These are phyloP conservation scores for Ustilago loliicola DNA, from an alignment of 1,284 basidiomycete species.

Conservation along the genomic window DNA sequence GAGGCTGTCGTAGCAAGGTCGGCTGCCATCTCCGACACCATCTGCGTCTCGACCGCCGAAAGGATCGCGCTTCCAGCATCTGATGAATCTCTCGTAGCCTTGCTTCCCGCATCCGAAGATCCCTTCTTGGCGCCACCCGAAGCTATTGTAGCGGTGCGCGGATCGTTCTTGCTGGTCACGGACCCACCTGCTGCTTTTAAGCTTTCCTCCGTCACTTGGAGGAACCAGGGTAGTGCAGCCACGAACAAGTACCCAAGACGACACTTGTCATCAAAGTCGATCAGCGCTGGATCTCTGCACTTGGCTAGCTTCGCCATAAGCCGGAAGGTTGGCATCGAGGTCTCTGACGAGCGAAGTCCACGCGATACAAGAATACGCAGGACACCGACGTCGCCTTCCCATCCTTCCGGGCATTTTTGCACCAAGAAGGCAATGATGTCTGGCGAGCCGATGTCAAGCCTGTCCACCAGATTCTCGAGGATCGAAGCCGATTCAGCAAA, in stretches of 20 bases:
- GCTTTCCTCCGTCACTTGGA: constrained; percentile 79
- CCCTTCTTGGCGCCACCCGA: constrained; percentile 20
- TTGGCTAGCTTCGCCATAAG: constrained; percentile 79
- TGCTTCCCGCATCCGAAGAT: constrained; percentile 11
- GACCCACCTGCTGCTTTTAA: constrained; percentile 30
- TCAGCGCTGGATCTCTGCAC: constrained; percentile 77
- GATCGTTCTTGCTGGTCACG: constrained; percentile 35
- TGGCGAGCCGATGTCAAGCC: constrained; percentile 81
- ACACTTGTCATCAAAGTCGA: constrained; percentile 77
- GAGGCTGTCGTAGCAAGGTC: constrained; percentile 82
- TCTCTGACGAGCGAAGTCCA: constrained; percentile 84
- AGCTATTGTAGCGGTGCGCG: constrained; percentile 22
- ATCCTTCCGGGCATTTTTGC: constrained; percentile 79
- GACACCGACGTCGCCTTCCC: constrained; percentile 77
- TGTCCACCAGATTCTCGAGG: constrained; percentile 79
- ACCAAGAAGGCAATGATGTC: constrained; percentile 77
- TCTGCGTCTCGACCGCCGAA: constrained; percentile 76
- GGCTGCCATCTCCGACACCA: constrained; percentile 80
- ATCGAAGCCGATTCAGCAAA: constrained; percentile 81
- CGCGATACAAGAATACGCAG: constrained; percentile 83
- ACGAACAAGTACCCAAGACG: constrained; percentile 87
- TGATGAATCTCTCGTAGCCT: neutral
- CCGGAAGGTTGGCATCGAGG: constrained; percentile 79
- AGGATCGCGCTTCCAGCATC: constrained; percentile 40
- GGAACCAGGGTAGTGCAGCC: constrained; percentile 87